These are phyloP conservation scores for Coemansia sp. DNA, from an alignment of 192 early-diverging fungal species.

Conservation along the genomic window DNA sequence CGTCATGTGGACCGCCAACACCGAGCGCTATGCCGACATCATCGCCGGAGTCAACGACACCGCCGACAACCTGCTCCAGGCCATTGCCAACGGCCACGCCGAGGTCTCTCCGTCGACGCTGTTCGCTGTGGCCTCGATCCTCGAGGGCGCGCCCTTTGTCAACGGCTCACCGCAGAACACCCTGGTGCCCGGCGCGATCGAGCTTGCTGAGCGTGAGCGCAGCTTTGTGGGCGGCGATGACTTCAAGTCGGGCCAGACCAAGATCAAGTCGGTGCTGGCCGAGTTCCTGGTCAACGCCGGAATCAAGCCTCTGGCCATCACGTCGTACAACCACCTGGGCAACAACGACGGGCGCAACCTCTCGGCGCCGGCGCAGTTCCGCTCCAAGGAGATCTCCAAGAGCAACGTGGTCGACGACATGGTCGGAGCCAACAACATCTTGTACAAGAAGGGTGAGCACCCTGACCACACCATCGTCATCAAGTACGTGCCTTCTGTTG, in stretches of 20 bases:
- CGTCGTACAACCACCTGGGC: slow-evolving; percentile 97
- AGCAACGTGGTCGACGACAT: slow-evolving; percentile 99
- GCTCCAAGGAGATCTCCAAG: slow-evolving; percentile 99
- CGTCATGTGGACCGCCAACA: slow-evolving; percentile 99
- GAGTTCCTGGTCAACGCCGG: slow-evolving; percentile 99
- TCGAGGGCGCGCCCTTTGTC: slow-evolving; percentile 95
- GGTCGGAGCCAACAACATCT: slow-evolving; percentile 92
- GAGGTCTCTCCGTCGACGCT: slow-evolving; percentile 96
- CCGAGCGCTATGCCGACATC: slow-evolving; percentile 82
- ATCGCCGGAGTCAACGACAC: slow-evolving; percentile 96
- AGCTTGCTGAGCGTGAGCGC: slow-evolving; percentile 85
- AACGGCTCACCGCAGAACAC: slow-evolving; percentile 99
- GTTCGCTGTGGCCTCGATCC: slow-evolving; percentile 96
- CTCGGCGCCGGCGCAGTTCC: slow-evolving; percentile 96
- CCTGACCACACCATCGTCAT: slow-evolving; percentile 94
- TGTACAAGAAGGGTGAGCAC: slow-evolving; percentile 83
- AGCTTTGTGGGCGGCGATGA: slow-evolving; percentile 98
- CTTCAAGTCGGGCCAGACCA: slow-evolving; percentile 99
- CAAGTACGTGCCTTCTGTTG: slow-evolving; percentile 97
- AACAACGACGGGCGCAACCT: slow-evolving; percentile 99
- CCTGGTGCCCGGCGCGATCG: slow-evolving; percentile 94
- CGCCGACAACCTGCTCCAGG: slow-evolving; percentile 85
- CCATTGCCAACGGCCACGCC: slow-evolving; percentile 80
- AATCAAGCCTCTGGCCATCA: slow-evolving; percentile 97
- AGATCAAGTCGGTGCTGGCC: slow-evolving; percentile 98